Conservation (phyloP, 2,329 filamentous ascomycete species). For the Lachnellula occidentalis region DNA sequence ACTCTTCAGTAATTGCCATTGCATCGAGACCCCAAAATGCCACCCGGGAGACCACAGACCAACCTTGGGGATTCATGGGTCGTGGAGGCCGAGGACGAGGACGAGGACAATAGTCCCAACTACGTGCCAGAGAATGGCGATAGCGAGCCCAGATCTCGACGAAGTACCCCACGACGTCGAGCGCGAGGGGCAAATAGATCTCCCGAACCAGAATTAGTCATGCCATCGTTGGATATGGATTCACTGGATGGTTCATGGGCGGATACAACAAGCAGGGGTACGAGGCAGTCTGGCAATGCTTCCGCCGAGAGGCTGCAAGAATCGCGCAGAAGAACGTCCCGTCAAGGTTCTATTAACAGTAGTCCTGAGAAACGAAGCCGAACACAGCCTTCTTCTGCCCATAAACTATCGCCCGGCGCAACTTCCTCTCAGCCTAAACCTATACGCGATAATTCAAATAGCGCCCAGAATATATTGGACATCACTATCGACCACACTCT, state of each 20-base stretch:
- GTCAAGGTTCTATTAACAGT: slow-evolving; percentile 11
- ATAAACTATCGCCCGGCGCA: neutral
- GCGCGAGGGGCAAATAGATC: slow-evolving; percentile 21
- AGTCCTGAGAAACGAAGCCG: slow-evolving; percentile 22
- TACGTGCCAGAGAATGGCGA: slow-evolving; percentile 18
- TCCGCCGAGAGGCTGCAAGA: slow-evolving; percentile 14
- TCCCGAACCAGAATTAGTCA: slow-evolving; percentile 30
- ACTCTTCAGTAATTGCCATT: neutral
- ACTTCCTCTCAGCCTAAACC: neutral
- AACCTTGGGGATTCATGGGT: slow-evolving; percentile 31
- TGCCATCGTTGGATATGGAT: slow-evolving; percentile 29
- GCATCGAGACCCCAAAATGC: slow-evolving; percentile 9
- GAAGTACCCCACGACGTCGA: slow-evolving; percentile 16
- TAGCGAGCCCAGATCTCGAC: slow-evolving; percentile 9
- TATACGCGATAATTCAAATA: neutral
- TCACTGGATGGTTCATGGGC: slow-evolving; percentile 28
- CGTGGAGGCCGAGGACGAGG: slow-evolving; percentile 17
- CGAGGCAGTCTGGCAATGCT: slow-evolving; percentile 10
- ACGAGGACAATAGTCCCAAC: slow-evolving; percentile 18
- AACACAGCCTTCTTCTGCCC: slow-evolving; percentile 1
- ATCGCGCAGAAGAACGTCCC: slow-evolving; percentile 16
- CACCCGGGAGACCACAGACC: slow-evolving; percentile 16
- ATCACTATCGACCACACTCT: slow-evolving; percentile 16
- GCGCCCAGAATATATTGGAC: slow-evolving; percentile 19
- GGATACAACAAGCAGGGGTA: slow-evolving; percentile 17